A percentile compares a stretch with the other conserved stretches of the same genome.
Conservation (phyloP, 1,284 basidiomycete species). For the Volvariella volvacea region DNA sequence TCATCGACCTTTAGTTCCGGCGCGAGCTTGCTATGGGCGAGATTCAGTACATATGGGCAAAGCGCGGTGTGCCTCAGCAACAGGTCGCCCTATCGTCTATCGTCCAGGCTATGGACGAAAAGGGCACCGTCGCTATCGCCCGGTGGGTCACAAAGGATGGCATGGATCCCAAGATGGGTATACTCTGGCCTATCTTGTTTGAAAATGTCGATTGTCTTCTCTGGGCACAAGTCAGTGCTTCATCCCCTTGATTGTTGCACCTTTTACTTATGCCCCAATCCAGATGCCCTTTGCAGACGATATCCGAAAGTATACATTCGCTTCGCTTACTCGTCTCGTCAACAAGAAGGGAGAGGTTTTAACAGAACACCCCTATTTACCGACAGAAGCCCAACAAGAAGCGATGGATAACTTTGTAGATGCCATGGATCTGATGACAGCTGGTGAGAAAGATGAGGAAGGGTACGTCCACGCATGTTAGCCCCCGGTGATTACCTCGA, state of each 20-base stretch:
- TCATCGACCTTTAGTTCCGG: slow-evolving; percentile 48
- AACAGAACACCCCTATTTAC: slow-evolving; percentile 75
- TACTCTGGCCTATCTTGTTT: slow-evolving; percentile 58
- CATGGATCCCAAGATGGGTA: slow-evolving; percentile 80
- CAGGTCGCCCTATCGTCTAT: slow-evolving; percentile 86
- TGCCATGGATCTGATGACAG: slow-evolving; percentile 79
- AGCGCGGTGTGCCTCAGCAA: slow-evolving; percentile 57
- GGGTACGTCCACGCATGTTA: slow-evolving; percentile 37
- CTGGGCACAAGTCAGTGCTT: slow-evolving; percentile 66
- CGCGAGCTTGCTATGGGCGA: slow-evolving; percentile 83
- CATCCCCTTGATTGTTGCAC: neutral
- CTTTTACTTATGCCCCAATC: neutral
- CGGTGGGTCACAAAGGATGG: slow-evolving; percentile 74
- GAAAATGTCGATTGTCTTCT: slow-evolving; percentile 73
- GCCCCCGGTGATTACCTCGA: neutral
- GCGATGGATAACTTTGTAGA: slow-evolving; percentile 87
- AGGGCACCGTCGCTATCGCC: slow-evolving; percentile 67
- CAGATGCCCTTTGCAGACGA: slow-evolving; percentile 96
- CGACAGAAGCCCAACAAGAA: slow-evolving; percentile 70
- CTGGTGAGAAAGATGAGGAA: slow-evolving; percentile 63
- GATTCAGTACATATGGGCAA: slow-evolving; percentile 83
- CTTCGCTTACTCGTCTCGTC: slow-evolving; percentile 71
- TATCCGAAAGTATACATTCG: slow-evolving; percentile 81
- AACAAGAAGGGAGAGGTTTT: slow-evolving; percentile 73
- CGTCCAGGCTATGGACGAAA: slow-evolving; percentile 72